A percentile compares a stretch with the other conserved stretches of the same genome.
phyloP scores from a whole-genome alignment of 2,329 filamentous ascomycete genomes.

The Cercospora janseana region DNA sequence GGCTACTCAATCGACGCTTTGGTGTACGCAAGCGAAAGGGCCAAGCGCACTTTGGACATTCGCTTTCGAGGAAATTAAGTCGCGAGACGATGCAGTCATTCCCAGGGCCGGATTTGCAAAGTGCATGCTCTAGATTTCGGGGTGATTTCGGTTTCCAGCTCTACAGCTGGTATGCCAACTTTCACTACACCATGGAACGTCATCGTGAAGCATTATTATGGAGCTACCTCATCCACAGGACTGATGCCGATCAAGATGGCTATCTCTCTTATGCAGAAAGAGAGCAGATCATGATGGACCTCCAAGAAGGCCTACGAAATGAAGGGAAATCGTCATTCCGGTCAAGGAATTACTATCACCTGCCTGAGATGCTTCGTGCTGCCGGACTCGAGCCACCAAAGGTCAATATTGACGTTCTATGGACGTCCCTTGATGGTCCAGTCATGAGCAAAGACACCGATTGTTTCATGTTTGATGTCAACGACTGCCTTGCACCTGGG shows the following conservation, averaged over 20 bases:
- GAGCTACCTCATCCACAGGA: constrained; percentile 5
- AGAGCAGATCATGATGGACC: constrained; percentile 1
- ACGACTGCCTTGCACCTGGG: constrained; percentile 10
- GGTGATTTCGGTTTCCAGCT: constrained; percentile 12
- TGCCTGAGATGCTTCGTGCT: neutral
- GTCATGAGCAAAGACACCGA: constrained; percentile 3
- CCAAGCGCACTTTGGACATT: constrained; percentile 10
- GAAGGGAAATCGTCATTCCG: constrained; percentile 2
- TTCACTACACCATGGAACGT: constrained; percentile 12
- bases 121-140: constrained; percentile 8
- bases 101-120: constrained; percentile 2
- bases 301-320: constrained; percentile 5
- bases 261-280: constrained; percentile 8
- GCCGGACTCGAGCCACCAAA: constrained; percentile 4
- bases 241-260: neutral
- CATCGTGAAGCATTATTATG: constrained; percentile 11
- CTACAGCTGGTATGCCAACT: constrained; percentile 8
- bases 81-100: constrained; percentile 11
- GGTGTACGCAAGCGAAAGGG: constrained; percentile 12
- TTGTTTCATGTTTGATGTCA: constrained; percentile 5
- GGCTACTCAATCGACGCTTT: constrained; percentile 8
- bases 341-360: neutral
- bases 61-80: constrained; percentile 2
- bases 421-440: constrained; percentile 6
- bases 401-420: constrained; percentile 13